Percentiles rank a stretch among this genome's conserved stretches.
These are phyloP conservation scores for Pochonia chlamydosporia DNA, from an alignment of 2,329 filamentous ascomycete genomes.

Conservation along the genomic window DNA sequence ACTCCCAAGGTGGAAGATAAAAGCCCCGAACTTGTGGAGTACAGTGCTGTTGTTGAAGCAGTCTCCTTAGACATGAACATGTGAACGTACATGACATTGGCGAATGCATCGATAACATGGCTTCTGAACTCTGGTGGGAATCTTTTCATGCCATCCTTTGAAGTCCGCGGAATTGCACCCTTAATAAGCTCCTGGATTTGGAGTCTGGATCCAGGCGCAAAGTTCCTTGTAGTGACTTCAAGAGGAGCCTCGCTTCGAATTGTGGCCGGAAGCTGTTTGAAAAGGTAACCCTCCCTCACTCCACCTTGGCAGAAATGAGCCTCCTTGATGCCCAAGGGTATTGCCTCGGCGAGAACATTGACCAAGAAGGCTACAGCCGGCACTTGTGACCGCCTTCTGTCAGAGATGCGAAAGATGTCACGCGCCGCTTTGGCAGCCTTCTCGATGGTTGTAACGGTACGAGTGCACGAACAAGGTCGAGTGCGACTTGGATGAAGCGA, in stretches of 20 bases:
- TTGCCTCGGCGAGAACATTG: constrained; percentile 52
- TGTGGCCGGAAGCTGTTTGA: constrained; percentile 40
- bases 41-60: constrained; percentile 52
- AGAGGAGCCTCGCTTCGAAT: constrained; percentile 51
- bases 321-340: constrained; percentile 52
- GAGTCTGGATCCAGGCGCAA: constrained; percentile 40
- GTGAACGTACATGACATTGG: constrained; percentile 53
- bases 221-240: constrained; percentile 50
- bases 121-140: constrained; percentile 35
- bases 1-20: constrained; percentile 57
- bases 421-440: constrained; percentile 27
- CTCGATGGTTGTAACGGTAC: no score
- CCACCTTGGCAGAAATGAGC: constrained; percentile 68
- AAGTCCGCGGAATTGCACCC: constrained; percentile 36
- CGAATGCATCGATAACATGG: constrained; percentile 47
- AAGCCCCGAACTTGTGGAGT: constrained; percentile 57
- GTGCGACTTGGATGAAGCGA: no score
- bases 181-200: constrained; percentile 42
- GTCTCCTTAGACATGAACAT: constrained; percentile 45
- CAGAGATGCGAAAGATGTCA: constrained; percentile 55
- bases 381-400: constrained; percentile 58
- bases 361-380: constrained; percentile 64
- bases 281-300: constrained; percentile 62
- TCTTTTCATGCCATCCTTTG: constrained; percentile 15
- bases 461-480: no score